phyloP scores from a whole-genome alignment of 2,329 filamentous ascomycete genomes.

The Pyrenophora graminea region DNA sequence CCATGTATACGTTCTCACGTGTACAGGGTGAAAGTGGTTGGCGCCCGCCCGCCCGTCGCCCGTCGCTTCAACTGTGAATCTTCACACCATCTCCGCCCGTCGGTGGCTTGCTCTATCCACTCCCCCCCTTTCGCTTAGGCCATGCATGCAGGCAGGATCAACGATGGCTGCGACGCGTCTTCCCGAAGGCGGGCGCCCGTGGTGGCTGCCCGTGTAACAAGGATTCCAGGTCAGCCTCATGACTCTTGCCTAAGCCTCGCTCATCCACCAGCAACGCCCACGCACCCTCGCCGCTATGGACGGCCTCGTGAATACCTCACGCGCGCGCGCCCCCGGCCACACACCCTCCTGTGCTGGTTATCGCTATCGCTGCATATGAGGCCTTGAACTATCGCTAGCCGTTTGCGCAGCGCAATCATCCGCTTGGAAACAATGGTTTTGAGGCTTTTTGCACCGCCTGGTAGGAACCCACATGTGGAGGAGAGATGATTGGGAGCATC shows the following conservation, averaged over 20 bases:
- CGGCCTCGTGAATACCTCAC: constrained; percentile 15
- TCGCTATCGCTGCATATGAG: constrained; percentile 9
- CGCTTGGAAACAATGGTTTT: constrained; percentile 26
- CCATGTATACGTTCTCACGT: constrained; percentile 8
- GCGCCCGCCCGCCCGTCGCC: not conserved
- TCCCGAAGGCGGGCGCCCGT: constrained; percentile 8
- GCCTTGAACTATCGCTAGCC: constrained; percentile 3
- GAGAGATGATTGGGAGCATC: not conserved
- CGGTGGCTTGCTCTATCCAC: not conserved
- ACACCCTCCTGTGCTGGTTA: constrained; percentile 2
- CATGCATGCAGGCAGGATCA: constrained; percentile 1
- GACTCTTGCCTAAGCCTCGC: constrained; percentile 9
- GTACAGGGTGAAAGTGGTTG: not conserved
- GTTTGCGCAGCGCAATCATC: not conserved
- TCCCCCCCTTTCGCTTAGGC: not conserved
- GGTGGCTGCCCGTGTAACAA: constrained; percentile 8
- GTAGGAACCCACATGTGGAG: constrained; percentile 15
- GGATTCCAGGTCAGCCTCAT: constrained; percentile 18
- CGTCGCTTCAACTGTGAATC: not conserved
- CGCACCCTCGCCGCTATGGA: constrained; percentile 13
- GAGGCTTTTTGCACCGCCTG: constrained; percentile 34
- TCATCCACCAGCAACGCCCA: constrained; percentile 12
- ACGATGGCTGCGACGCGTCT: constrained; percentile 8
- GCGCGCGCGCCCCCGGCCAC: constrained; percentile 8
- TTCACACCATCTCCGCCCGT: constrained; percentile 3